Conservation (phyloP, 176 grass and related monocot species). For the Chloris gayana region DNA sequence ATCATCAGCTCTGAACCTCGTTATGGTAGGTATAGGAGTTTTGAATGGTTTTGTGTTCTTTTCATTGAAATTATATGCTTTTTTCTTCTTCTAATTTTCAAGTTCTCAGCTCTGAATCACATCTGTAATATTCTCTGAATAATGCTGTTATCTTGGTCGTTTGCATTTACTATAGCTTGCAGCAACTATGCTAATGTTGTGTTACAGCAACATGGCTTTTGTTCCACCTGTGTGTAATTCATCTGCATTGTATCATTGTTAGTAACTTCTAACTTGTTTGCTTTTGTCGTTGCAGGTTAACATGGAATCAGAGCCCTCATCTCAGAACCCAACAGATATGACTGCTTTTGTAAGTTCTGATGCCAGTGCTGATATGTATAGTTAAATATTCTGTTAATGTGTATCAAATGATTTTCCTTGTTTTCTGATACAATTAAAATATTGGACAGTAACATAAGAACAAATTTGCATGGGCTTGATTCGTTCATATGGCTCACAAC, state of each 20-base stretch:
- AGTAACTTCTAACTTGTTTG: conserved; percentile 3
- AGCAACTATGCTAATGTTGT: conserved; percentile 4
- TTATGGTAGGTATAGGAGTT: background rate
- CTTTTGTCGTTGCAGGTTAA: conserved; percentile 48
- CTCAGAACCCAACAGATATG: conserved; percentile 90
- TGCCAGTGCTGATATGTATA: background rate
- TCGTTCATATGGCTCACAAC: background rate
- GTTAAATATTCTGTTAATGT: conserved; percentile 13
- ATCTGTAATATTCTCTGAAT: background rate
- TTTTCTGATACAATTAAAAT: background rate
- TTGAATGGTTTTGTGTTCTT: conserved; percentile 4
- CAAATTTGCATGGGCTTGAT: conserved; percentile 3
- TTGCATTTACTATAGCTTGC: conserved; percentile 4
- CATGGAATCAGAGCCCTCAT: conserved; percentile 71
- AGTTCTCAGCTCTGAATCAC: background rate
- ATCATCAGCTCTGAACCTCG: background rate
- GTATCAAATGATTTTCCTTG: conserved; percentile 3
- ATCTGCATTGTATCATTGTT: background rate
- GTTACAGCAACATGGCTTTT: background rate
- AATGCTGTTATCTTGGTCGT: background rate
- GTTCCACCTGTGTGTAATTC: conserved; percentile 22
- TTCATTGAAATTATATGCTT: background rate
- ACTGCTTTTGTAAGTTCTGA: conserved; percentile 82
- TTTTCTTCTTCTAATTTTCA: too few relatives aligned
- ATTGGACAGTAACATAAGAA: background rate